Conservation (phyloP, 257 asterid genomes). For the Solanum chiquidenum region DNA sequence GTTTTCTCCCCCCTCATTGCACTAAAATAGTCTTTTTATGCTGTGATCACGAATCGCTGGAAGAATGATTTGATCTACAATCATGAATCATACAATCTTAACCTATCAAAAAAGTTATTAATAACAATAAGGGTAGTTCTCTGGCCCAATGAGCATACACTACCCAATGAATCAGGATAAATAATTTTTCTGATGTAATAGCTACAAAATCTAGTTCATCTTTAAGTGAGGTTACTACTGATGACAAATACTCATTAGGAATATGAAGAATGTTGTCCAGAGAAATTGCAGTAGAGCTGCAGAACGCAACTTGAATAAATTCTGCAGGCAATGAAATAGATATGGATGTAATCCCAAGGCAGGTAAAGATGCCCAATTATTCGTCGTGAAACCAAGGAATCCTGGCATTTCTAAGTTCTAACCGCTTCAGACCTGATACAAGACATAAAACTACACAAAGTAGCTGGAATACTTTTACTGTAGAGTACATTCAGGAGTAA, state of each 20-base stretch:
- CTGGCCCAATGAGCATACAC: neutral
- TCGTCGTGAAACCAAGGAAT: neutral
- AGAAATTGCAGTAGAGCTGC: neutral
- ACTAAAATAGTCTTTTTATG: neutral
- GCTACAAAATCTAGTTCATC: neutral
- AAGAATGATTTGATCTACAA: neutral
- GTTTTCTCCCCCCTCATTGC: neutral
- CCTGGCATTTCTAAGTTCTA: neutral
- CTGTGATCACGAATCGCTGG: neutral
- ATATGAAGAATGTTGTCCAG: neutral
- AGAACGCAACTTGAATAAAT: neutral
- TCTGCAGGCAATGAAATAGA: neutral
- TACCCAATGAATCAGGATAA: neutral
- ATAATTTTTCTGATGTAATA: neutral
- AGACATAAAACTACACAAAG: neutral
- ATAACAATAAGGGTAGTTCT: neutral
- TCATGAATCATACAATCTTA: neutral
- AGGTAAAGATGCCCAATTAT: neutral
- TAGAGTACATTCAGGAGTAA: neutral
- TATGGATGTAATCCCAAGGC: neutral
- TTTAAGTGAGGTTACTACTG: neutral
- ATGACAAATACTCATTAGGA: neutral
- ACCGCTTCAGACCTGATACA: neutral
- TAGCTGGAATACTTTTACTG: neutral
- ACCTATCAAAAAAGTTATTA: neutral